These are phyloP conservation scores for Pseudocercospora fuligena DNA, from an alignment of 2,329 filamentous ascomycete species.

Conservation along the genomic window DNA sequence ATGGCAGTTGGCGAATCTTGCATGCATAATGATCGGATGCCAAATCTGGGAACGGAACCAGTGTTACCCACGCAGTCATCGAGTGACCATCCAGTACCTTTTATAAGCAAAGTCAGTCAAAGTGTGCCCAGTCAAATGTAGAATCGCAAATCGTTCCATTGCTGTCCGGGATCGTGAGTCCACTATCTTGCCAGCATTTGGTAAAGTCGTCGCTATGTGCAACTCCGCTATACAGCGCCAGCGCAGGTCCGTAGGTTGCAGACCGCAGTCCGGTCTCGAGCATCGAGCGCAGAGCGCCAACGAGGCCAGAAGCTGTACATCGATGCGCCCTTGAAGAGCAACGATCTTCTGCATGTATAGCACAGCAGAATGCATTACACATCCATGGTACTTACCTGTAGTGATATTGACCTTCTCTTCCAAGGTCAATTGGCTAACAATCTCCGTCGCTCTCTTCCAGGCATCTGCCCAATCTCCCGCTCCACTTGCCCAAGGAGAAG, in stretches of 20 bases:
- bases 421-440: slow-evolving; percentile 82
- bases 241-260: too few species aligned
- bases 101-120: background rate
- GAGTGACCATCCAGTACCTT: slow-evolving; percentile 75
- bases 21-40: slow-evolving; percentile 66
- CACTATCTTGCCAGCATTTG: too few species aligned
- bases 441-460: slow-evolving; percentile 73
- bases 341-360: too few species aligned
- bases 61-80: slow-evolving; percentile 77
- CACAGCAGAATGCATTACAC: background rate
- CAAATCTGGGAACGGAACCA: slow-evolving; percentile 53
- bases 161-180: too few species aligned
- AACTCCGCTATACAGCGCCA: too few species aligned
- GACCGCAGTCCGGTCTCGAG: too few species aligned
- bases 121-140: background rate
- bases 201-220: too few species aligned
- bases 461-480: slow-evolving; percentile 75
- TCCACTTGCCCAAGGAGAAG: slow-evolving; percentile 84
- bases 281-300: too few species aligned
- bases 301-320: too few species aligned
- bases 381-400: slow-evolving; percentile 14
- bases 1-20: slow-evolving; percentile 85
- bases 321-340: too few species aligned
- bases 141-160: too few species aligned
- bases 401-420: slow-evolving; percentile 80